These are phyloP conservation scores for Coniochaeta sp. DNA, from an alignment of 2,329 filamentous ascomycete genomes.

Conservation along the genomic window DNA sequence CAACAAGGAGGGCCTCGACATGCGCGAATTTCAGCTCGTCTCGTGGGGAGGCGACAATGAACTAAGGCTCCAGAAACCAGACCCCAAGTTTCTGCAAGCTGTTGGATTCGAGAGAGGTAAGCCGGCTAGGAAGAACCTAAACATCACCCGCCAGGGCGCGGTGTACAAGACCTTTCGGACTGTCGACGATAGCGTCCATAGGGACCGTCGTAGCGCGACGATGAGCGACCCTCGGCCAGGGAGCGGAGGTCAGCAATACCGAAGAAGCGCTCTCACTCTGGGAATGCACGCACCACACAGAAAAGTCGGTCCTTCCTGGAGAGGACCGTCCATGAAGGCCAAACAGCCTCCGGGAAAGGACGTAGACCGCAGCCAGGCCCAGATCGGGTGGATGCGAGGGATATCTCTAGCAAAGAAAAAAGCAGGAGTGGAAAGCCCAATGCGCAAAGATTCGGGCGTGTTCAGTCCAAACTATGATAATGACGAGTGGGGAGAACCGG, in stretches of 20 bases:
- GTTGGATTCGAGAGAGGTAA: conserved; percentile 69
- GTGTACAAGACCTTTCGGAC: conserved; percentile 79
- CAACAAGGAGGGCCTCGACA: conserved; percentile 61
- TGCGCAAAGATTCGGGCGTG: conserved; percentile 44
- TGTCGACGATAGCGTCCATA: conserved; percentile 49
- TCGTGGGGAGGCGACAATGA: conserved; percentile 88
- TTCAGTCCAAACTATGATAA: conserved; percentile 44
- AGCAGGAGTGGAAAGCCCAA: conserved; percentile 32
- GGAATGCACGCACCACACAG: conserved; percentile 29
- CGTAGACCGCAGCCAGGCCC: conserved; percentile 41
- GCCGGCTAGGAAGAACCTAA: conserved; percentile 55
- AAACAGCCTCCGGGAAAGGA: conserved; percentile 33
- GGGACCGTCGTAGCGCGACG: conserved; percentile 51
- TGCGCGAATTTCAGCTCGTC: conserved; percentile 86
- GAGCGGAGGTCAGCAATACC: conserved; percentile 31
- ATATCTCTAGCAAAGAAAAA: conserved; percentile 56
- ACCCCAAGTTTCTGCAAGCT: conserved; percentile 53
- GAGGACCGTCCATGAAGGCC: conserved; percentile 52
- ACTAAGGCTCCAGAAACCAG: conserved; percentile 68
- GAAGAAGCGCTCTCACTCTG: conserved; percentile 28
- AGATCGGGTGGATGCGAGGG: conserved; percentile 64
- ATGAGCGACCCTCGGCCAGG: conserved; percentile 53
- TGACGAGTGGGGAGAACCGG: conserved; percentile 52
- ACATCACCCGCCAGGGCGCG: conserved; percentile 75
- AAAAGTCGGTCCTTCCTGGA: conserved; percentile 37